A percentile compares a stretch with the other conserved stretches of the same genome.
These are phyloP conservation scores for Quambalaria eucalypti DNA, from an alignment of 1,284 basidiomycete species.

Conservation along the genomic window DNA sequence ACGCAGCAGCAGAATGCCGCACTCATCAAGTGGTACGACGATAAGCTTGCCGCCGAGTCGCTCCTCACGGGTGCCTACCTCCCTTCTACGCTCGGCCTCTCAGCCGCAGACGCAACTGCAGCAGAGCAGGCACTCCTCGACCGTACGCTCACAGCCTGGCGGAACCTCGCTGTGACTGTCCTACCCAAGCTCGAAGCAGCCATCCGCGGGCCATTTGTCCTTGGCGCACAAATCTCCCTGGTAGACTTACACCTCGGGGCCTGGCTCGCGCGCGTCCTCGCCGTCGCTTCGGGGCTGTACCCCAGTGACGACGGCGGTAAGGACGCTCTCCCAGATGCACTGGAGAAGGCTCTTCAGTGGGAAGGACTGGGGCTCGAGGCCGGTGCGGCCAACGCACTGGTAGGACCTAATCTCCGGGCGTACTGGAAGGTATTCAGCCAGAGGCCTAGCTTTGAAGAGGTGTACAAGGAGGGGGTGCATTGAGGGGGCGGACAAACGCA, in stretches of 20 bases:
- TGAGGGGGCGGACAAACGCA: no score
- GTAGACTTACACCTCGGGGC: conserved; percentile 70
- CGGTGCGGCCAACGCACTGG: neutral
- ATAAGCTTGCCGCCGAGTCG: conserved; percentile 47
- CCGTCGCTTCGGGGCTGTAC: conserved; percentile 54
- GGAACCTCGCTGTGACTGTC: conserved; percentile 50
- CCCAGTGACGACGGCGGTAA: conserved; percentile 17
- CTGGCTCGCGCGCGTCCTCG: conserved; percentile 63
- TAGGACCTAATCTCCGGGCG: neutral
- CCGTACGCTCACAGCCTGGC: conserved; percentile 50
- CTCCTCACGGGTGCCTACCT: conserved; percentile 47
- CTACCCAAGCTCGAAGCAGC: conserved; percentile 54
- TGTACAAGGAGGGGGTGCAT: conserved; percentile 24
- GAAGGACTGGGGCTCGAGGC: neutral
- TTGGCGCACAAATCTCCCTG: conserved; percentile 67
- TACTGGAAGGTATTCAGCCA: conserved; percentile 16
- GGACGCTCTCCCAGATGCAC: conserved; percentile 45
- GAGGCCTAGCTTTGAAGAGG: conserved; percentile 16
- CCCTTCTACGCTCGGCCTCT: no score
- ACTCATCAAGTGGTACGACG: conserved; percentile 46
- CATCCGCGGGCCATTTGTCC: conserved; percentile 62
- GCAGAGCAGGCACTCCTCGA: conserved; percentile 45
- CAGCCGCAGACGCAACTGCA: conserved; percentile 4
- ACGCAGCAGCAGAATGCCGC: conserved; percentile 50
- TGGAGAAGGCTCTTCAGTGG: conserved; percentile 21